Percentiles rank a stretch among this genome's conserved stretches.
phyloP scores from a whole-genome alignment of 179 eudicot species.

The Heliamphora pulchella region DNA sequence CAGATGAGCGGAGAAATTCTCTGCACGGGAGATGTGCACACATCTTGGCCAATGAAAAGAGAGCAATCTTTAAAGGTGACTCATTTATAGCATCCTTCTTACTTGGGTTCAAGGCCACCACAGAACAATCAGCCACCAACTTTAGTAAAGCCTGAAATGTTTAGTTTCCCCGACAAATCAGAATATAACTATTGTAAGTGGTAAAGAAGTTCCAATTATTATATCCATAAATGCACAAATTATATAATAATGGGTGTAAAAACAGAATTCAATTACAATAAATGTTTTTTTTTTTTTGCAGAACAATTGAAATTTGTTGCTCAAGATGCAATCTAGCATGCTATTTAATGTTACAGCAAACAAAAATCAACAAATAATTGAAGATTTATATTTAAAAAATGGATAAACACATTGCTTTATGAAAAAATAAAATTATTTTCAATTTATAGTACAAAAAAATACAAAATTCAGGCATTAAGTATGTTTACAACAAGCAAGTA shows the following conservation, averaged over 20 bases:
- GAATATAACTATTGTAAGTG: background rate
- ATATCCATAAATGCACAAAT: no score
- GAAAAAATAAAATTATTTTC: background rate
- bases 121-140: constrained; percentile 68
- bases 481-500: background rate
- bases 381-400: no score
- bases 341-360: background rate
- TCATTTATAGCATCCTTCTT: constrained; percentile 64
- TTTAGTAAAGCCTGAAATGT: constrained; percentile 68
- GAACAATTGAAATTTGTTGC: background rate
- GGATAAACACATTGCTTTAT: background rate
- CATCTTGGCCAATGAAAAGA: constrained; percentile 85
- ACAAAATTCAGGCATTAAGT: background rate
- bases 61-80: constrained; percentile 83
- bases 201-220: background rate
- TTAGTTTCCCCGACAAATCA: background rate
- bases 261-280: no score
- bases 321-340: background rate
- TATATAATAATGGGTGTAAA: no score
- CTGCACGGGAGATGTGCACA: constrained; percentile 71
- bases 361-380: constrained; percentile 1
- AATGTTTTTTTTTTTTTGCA: background rate
- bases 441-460: background rate
- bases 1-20: constrained; percentile 68
- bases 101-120: constrained; percentile 72